phyloP scores from a whole-genome alignment of 441 rosid species.

The Jatropha podagrica region DNA sequence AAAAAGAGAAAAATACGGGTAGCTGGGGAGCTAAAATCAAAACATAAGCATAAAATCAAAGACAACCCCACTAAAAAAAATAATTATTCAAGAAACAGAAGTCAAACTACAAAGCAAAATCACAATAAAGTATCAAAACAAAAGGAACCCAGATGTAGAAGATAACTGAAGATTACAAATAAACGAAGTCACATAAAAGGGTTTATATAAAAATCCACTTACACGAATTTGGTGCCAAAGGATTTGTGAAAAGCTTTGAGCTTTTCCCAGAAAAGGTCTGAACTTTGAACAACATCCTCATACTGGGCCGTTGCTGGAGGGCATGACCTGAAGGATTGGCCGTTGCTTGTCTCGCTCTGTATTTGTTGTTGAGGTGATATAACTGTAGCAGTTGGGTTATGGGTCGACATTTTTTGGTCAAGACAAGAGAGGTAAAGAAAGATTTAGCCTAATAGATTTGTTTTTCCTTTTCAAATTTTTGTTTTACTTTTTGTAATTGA shows the following conservation, averaged over 20 bases:
- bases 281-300: conserved; percentile 56
- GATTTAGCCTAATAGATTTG: background rate
- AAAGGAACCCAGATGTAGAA: conserved; percentile 3
- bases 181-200: background rate
- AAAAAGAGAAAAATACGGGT: background rate
- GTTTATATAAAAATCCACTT: conserved; percentile 19
- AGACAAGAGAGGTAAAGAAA: conserved; percentile 5
- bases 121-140: conserved; percentile 3
- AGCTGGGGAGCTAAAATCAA: background rate
- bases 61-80: background rate
- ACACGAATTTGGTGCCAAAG: conserved; percentile 55
- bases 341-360: conserved; percentile 39
- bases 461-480: background rate
- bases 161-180: conserved; percentile 6
- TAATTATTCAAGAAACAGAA: background rate
- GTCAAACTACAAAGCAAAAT: conserved; percentile 18
- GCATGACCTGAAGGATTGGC: conserved; percentile 38
- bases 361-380: conserved; percentile 36
- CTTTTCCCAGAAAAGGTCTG: conserved; percentile 74
- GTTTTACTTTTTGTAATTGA: background rate
- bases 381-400: conserved; percentile 24
- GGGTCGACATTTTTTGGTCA: conserved; percentile 45
- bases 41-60: background rate
- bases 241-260: conserved; percentile 51
- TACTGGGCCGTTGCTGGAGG: conserved; percentile 52